These are phyloP conservation scores for Amphichorda felina DNA, from an alignment of 2,329 filamentous ascomycete genomes.

Conservation along the genomic window DNA sequence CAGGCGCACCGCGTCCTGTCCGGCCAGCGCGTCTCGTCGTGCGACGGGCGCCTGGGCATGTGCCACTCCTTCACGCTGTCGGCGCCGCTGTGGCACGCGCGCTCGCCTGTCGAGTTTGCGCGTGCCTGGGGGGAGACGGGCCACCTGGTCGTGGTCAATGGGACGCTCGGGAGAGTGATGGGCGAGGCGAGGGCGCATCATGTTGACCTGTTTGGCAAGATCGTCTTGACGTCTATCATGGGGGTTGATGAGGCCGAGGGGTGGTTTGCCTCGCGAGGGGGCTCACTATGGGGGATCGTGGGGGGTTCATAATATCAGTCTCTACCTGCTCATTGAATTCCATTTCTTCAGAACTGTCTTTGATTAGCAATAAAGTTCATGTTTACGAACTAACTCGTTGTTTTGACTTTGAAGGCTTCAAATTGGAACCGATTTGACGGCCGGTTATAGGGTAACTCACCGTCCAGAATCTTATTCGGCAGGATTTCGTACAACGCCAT, in stretches of 20 bases:
- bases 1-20: conserved; percentile 22
- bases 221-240: conserved; percentile 14
- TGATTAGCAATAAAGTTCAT: too few species aligned
- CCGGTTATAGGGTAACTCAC: too few species aligned
- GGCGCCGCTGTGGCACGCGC: conserved; percentile 23
- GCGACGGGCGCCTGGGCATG: conserved; percentile 15
- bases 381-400: too few species aligned
- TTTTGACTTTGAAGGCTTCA: too few species aligned
- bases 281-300: conserved; percentile 2
- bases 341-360: too few species aligned
- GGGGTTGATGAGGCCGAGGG: conserved; percentile 14
- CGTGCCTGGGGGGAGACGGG: conserved; percentile 21
- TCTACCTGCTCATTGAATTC: too few species aligned
- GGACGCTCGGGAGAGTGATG: conserved; percentile 13
- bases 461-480: too few species aligned
- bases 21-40: conserved; percentile 11
- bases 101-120: conserved; percentile 22
- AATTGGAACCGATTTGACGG: too few species aligned
- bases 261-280: conserved; percentile 17
- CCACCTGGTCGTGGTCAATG: conserved; percentile 21
- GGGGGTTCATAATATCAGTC: not conserved
- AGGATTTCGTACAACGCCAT: too few species aligned
- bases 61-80: conserved; percentile 27
- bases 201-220: conserved; percentile 29
- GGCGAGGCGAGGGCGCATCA: conserved; percentile 24